Evolutionary conservation across 2,329 filamentous ascomycete genomes (phyloP).

Genomic region (Colletotrichum caudatum): DNA sequence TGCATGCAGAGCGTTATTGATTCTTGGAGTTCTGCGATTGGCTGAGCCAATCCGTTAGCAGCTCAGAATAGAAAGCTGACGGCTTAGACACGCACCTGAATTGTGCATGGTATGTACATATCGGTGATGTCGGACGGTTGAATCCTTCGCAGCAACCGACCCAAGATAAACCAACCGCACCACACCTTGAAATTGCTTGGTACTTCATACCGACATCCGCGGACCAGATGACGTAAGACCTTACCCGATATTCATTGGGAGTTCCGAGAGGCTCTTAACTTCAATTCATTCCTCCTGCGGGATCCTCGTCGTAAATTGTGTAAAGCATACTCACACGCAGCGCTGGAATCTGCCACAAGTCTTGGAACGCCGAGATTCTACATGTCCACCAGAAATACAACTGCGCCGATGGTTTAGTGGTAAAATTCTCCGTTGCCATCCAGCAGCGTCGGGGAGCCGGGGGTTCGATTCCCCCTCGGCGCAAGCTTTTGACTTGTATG

Average conservation of each 20-base stretch:
- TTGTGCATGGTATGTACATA: slow-evolving; percentile 17
- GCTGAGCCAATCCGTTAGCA: not conserved
- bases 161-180: not conserved
- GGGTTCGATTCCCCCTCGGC: slow-evolving; percentile 40
- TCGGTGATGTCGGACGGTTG: slow-evolving; percentile 13
- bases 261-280: not conserved
- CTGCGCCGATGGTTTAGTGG: slow-evolving; percentile 39
- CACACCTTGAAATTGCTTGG: not conserved
- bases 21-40: not conserved
- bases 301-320: not conserved
- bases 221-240: not conserved
- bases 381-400: not conserved
- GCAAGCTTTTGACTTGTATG: slow-evolving; percentile 5
- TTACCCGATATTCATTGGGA: too few species aligned
- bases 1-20: not conserved
- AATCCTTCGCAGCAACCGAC: slow-evolving; percentile 9
- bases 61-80: slow-evolving; percentile 31
- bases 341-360: not conserved
- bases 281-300: not conserved
- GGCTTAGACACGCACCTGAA: not conserved
- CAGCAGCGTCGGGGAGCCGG: slow-evolving; percentile 39
- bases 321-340: not conserved
- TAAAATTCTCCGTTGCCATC: slow-evolving; percentile 41
- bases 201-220: not conserved
- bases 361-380: rapidly evolving